Evolutionary conservation across 2,329 filamentous ascomycete genomes (phyloP), one percentile per base, ranked within the genome.

Genomic region (Botryotinia calthae): DNA sequence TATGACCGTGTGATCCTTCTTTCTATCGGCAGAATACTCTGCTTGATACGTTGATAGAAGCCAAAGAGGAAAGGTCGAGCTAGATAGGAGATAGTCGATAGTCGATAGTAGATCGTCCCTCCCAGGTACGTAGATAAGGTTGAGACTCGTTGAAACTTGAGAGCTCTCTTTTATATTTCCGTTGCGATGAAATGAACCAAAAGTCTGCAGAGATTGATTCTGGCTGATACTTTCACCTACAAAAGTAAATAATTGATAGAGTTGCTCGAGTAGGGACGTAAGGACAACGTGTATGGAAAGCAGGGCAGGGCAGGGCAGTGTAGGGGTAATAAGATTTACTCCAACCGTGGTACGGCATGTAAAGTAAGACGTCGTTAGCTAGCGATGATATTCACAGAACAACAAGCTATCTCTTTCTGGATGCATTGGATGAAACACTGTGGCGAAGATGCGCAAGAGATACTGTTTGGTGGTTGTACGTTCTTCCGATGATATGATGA

Each of bases 341-440:
- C 63, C 63, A 51, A 48, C 25, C 46, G 63, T 37, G 16, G 62
- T 14, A 64, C 31, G 9, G 8, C 34, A 59, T 34, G 59, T 4
- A 42, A 42, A n/a, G 37, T n/a, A 1, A 44, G 48, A 54, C n/a
- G 51, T 18, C 2, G n/a, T 14, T 18, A 56, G 51, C 14, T 54
- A 28, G 34, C n/a, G 68, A 63, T 40, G 68, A 64, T 71, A 61
- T 69, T 71, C 68, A 63, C 58, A 48, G 44, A 71, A 63, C 7
- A 54, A 44, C 34, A 54, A 54, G 34, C 34, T 56, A 25, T 20
- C 34, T 67, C 31, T 54, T 16, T 40, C 25, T 4, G 34, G 14
- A 48, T 63, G 68, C 42, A 70, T 58, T 37, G 22, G 42, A 25
- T 48, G 56, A 25, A 62, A 59, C 22, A 44, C 25, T 64, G 44